Evolutionary conservation across 2,329 filamentous ascomycete genomes (phyloP).

Genomic region (Cercospora citrullina): DNA sequence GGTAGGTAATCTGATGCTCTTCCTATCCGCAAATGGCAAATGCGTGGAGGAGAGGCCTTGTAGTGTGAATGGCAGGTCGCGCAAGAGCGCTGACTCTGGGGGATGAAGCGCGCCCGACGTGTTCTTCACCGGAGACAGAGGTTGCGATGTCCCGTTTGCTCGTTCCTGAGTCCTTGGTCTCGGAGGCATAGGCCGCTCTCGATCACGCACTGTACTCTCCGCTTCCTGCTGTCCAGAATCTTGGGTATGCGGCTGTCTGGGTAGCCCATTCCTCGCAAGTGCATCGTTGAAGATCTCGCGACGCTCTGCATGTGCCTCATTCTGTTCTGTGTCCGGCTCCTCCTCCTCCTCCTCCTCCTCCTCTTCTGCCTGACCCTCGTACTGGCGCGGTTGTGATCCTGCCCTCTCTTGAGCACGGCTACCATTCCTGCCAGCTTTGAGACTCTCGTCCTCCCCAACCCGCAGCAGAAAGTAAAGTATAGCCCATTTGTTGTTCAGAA

Average conservation of each 20-base stretch:
- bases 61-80: slow-evolving; percentile 85
- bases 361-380: slow-evolving; percentile 17
- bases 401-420: slow-evolving; percentile 10
- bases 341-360: slow-evolving; percentile 25
- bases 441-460: slow-evolving; percentile 55
- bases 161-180: slow-evolving; percentile 26
- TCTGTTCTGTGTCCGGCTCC: slow-evolving; percentile 12
- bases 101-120: slow-evolving; percentile 19
- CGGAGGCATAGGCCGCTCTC: slow-evolving; percentile 26
- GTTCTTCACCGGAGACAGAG: slow-evolving; percentile 18
- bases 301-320: slow-evolving; percentile 27
- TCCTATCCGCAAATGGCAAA: slow-evolving; percentile 69
- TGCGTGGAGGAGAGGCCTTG: slow-evolving; percentile 89
- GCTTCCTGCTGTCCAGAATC: slow-evolving; percentile 28
- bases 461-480: slow-evolving; percentile 90
- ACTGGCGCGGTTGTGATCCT: slow-evolving; percentile 10
- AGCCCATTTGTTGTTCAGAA: slow-evolving; percentile 93
- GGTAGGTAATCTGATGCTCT: slow-evolving; percentile 71
- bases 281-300: slow-evolving; percentile 47
- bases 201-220: slow-evolving; percentile 23
- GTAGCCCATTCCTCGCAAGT: slow-evolving; percentile 49
- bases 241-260: slow-evolving; percentile 39
- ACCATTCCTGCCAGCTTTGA: background rate
- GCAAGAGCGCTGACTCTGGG: slow-evolving; percentile 49
- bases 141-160: slow-evolving; percentile 11